Base-by-base conservation (phyloP, 495 filamentous ascomycete species). In the Usnea hakonensis region DNA sequence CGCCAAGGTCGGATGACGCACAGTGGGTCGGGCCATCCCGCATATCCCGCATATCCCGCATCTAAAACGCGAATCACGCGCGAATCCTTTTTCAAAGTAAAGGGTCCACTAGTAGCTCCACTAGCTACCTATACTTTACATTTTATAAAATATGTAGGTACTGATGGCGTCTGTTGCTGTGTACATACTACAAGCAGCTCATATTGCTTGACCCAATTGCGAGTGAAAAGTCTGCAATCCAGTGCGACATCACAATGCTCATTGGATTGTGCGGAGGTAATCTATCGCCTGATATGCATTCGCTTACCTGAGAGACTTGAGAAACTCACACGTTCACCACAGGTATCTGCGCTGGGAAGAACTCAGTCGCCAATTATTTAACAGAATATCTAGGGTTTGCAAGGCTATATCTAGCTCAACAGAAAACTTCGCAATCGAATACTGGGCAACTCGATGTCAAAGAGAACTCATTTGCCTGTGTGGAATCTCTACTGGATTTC, bases 271-370 rank as follows among this genome's bases (percentile, higher is more conserved):
- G 91, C 73, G 93, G 94, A 74, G 86, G 91, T 91, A 80, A 74
- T 77, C 70, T 58, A 62, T 44, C 14, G 17, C 37, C 16, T 16
- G 3, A 41, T 4, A 21, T 2, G 2, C 16, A 7, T 7, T 13
- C 10, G 13, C 48, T 32, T 33, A 2, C 21, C 3, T 0, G 13
- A 23, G 26, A 43, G 9, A 19, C 44, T 32, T 2, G 16, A 26
- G 16, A 33, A 32, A 38, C 69, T 72, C 26, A 70, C 67, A 64
- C 55, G 43, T 57, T 69, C 3, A 36, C 32, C 9, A 10, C 69
- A 95, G 92, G 87, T 61, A 90, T 96, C 61, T 96, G 90, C 73
- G 85, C 93, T 36, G 94, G 94, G 63, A 96, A 95, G 74, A 83
- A 84, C 67, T 87, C 90, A 14, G 85, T 97, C 50, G 90, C 91